A percentile compares a stretch with the other conserved stretches of the same genome.
phyloP scores from a whole-genome alignment of 73 alveolate species.

The Loxodes magnus region DNA sequence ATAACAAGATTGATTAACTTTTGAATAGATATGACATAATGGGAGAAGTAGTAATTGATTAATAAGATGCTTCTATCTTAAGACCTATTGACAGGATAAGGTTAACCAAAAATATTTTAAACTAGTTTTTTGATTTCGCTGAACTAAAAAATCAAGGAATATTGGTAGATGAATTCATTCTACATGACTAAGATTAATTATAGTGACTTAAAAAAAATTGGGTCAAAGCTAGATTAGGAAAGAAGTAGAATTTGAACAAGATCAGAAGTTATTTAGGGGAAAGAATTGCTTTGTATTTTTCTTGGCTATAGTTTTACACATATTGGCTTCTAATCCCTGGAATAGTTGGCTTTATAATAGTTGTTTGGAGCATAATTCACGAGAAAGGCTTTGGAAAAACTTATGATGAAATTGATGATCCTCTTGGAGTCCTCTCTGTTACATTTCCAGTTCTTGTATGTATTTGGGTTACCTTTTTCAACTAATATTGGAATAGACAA shows the following conservation, averaged over 20 bases:
- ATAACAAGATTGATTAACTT: no score
- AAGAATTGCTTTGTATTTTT: not conserved
- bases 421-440: not conserved
- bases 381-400: not conserved
- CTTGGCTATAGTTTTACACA: conserved; percentile 12
- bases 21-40: no score
- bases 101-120: not conserved
- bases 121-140: not conserved
- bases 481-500: conserved; percentile 16
- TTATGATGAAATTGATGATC: not conserved
- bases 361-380: not conserved
- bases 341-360: conserved; percentile 7
- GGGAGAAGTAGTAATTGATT: no score
- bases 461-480: conserved; percentile 11
- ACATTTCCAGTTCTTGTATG: not conserved
- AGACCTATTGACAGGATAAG: conserved; percentile 7
- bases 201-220: not conserved
- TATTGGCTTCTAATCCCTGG: not conserved
- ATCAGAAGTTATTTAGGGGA: conserved; percentile 10
- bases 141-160: not conserved
- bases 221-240: not conserved
- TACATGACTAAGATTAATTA: not conserved
- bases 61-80: no score
- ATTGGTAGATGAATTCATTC: not conserved
- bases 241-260: not conserved